These are phyloP conservation scores for Alternaria arborescens DNA, from an alignment of 2,329 filamentous ascomycete species.

Conservation along the genomic window DNA sequence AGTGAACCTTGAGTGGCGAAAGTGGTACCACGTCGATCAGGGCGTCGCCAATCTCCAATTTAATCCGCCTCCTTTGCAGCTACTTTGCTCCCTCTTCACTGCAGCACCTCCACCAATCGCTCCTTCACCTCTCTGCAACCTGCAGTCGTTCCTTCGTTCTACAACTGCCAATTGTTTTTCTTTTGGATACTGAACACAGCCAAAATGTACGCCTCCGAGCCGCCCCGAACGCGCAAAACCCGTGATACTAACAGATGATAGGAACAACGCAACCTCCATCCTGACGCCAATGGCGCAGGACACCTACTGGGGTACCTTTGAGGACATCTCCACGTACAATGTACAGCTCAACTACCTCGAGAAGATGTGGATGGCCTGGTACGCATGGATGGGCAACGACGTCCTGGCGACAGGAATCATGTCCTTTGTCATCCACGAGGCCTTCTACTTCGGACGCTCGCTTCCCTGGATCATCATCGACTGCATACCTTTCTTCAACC, in stretches of 20 bases:
- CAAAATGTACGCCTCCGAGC: conserved; percentile 36
- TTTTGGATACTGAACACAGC: conserved; percentile 21
- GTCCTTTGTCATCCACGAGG: conserved; percentile 95
- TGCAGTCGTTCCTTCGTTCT: conserved; percentile 28
- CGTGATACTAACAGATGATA: conserved; percentile 33
- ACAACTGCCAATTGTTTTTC: conserved; percentile 12
- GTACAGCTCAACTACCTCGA: conserved; percentile 86
- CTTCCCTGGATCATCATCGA: conserved; percentile 95
- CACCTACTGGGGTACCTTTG: conserved; percentile 72
- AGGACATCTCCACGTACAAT: conserved; percentile 75
- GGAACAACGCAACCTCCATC: conserved; percentile 50
- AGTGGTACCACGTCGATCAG: conserved; percentile 41
- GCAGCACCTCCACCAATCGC: conserved; percentile 24
- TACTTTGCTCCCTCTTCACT: conserved; percentile 25
- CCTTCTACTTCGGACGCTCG: conserved; percentile 90
- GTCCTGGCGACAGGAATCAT: conserved; percentile 95
- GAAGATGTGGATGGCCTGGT: conserved; percentile 94
- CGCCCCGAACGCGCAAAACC: conserved; percentile 16
- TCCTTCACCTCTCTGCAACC: conserved; percentile 15
- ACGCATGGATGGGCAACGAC: conserved; percentile 98
- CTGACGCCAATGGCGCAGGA: conserved; percentile 56
- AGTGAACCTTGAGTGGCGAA: conserved; percentile 33
- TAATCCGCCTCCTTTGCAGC: conserved; percentile 40
- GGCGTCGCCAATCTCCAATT: conserved; percentile 38
- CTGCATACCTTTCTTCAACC: conserved; percentile 83